phyloP scores from a whole-genome alignment of 2,329 filamentous ascomycete genomes.

The Apiospora saccharicola region DNA sequence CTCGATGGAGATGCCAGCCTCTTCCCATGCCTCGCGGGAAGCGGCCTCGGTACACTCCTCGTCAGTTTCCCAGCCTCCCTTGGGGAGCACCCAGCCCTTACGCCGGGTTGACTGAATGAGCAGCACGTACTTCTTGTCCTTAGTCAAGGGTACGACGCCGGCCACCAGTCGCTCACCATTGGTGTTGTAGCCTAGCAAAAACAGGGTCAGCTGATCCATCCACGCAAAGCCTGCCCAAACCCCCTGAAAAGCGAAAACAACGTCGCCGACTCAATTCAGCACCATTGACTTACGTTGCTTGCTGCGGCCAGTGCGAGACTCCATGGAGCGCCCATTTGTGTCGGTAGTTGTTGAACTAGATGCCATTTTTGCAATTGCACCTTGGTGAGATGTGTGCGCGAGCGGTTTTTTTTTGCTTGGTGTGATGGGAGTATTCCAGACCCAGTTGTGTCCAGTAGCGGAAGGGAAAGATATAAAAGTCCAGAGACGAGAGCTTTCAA shows the following conservation, averaged over 20 bases:
- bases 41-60: conserved; percentile 88
- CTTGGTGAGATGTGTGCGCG: conserved; percentile 29
- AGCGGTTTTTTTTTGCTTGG: conserved; percentile 11
- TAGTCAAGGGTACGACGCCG: conserved; percentile 87
- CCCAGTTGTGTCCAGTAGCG: conserved; percentile 5
- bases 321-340: conserved; percentile 62
- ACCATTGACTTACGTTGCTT: conserved; percentile 77
- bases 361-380: conserved; percentile 38
- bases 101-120: conserved; percentile 92
- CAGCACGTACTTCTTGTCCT: conserved; percentile 86
- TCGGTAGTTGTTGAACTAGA: conserved; percentile 32
- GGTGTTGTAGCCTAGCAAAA: conserved; percentile 79
- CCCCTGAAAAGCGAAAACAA: conserved; percentile 27
- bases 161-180: conserved; percentile 95
- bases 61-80: conserved; percentile 97
- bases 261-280: conserved; percentile 27
- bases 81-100: conserved; percentile 95
- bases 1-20: conserved; percentile 88
- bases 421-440: not conserved
- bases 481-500: conserved; percentile 18
- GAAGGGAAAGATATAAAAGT: conserved; percentile 22
- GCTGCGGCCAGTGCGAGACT: conserved; percentile 77
- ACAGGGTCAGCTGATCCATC: conserved; percentile 27
- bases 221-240: not conserved
- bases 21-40: conserved; percentile 94